Conservation (phyloP, 345 rosid genomes). For the Sonneratia alba region DNA sequence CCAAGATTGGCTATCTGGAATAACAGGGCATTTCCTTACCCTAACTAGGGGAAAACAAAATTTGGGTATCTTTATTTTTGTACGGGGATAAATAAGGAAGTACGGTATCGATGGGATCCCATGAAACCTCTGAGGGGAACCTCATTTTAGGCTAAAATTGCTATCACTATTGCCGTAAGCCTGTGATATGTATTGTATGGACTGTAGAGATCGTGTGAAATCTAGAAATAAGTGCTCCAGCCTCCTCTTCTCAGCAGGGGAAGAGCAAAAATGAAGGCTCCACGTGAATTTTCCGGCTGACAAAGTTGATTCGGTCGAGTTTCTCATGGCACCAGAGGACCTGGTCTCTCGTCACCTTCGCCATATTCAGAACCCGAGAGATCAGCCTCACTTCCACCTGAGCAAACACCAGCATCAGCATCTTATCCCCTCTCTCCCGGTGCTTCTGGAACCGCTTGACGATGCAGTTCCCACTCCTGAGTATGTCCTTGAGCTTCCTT, state of each 20-base stretch:
- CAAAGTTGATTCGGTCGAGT: conserved; percentile 34
- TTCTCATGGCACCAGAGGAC: conserved; percentile 74
- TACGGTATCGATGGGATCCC: not conserved
- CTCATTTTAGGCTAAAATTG: too few relatives aligned
- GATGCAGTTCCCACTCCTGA: conserved; percentile 51
- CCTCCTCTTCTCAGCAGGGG: conserved; percentile 37
- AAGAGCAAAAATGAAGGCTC: conserved; percentile 64
- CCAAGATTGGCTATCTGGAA: not conserved
- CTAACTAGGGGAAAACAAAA: not conserved
- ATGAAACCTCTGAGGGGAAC: not conserved
- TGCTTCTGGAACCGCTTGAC: conserved; percentile 52
- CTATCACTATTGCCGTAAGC: not conserved
- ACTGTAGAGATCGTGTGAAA: not conserved
- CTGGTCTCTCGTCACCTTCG: conserved; percentile 47
- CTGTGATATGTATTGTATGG: not conserved
- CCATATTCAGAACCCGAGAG: conserved; percentile 61
- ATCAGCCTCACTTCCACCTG: conserved; percentile 55
- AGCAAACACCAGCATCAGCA: conserved; percentile 36
- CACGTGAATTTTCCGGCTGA: conserved; percentile 37
- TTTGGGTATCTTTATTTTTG: not conserved
- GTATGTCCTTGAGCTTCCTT: conserved; percentile 56
- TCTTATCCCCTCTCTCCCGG: conserved; percentile 26
- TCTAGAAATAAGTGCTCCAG: not conserved
- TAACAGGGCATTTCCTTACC: not conserved
- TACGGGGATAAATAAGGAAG: not conserved